Percentiles rank a stretch among this genome's conserved stretches.
These are phyloP conservation scores for Nematocida parisii DNA, from an alignment of 371 early-diverging fungal species.

Conservation along the genomic window DNA sequence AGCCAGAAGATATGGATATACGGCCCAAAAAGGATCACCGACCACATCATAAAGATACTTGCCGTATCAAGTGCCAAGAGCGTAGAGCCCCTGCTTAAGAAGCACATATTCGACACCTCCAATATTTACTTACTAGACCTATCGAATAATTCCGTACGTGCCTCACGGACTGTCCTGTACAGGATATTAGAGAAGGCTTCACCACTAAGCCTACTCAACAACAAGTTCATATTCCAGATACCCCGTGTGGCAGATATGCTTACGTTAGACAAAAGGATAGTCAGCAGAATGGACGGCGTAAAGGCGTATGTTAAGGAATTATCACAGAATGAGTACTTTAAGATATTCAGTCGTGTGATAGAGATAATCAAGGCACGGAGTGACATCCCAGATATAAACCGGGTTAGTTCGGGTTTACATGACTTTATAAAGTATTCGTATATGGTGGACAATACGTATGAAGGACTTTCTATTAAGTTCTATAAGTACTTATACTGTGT, in stretches of 20 bases:
- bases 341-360: conserved; percentile 40
- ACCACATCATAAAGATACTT: conserved; percentile 25
- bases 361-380: conserved; percentile 7
- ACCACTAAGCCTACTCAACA: conserved; percentile 6
- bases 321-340: conserved; percentile 22
- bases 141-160: not conserved
- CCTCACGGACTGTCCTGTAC: conserved; percentile 15
- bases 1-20: conserved; percentile 47
- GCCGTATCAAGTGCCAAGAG: conserved; percentile 6
- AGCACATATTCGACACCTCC: not conserved
- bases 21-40: conserved; percentile 25
- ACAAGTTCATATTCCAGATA: conserved; percentile 49
- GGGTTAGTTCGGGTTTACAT: not conserved
- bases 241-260: conserved; percentile 8
- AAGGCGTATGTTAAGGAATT: conserved; percentile 34
- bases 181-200: conserved; percentile 29
- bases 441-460: conserved; percentile 28
- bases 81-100: conserved; percentile 6
- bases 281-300: conserved; percentile 44
- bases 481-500: conserved; percentile 36
- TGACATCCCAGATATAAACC: not conserved
- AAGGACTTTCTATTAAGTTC: conserved; percentile 20
- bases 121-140: conserved; percentile 44
- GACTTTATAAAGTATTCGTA: conserved; percentile 22
- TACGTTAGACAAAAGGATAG: conserved; percentile 52